phyloP scores from a whole-genome alignment of 2,329 filamentous ascomycete genomes.

The Fusarium duplospermum region DNA sequence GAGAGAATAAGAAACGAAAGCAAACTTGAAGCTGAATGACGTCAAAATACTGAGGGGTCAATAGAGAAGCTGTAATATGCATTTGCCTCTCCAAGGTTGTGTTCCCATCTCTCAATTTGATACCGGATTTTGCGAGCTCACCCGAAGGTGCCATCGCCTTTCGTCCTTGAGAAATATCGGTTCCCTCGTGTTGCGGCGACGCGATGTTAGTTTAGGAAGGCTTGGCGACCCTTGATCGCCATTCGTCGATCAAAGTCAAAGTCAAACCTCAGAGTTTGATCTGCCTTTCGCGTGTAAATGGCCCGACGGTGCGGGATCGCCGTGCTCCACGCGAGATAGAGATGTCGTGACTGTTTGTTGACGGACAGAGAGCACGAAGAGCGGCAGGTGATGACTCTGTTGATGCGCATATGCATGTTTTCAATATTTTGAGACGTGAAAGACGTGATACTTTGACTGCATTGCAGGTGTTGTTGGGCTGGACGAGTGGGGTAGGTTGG shows the following conservation, averaged over 20 bases:
- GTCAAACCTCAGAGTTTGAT: constrained; percentile 12
- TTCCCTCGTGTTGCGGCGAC: constrained; percentile 1
- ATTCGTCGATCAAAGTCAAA: constrained; percentile 26
- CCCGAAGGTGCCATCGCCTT: background rate
- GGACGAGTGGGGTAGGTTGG: background rate
- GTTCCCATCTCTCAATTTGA: background rate
- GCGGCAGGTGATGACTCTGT: background rate
- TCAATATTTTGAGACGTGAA: constrained; percentile 1
- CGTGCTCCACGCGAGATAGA: constrained; percentile 18
- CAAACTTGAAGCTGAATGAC: constrained; percentile 2
- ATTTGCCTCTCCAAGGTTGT: background rate
- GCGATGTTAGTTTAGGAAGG: background rate
- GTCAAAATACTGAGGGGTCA: background rate
- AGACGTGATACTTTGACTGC: constrained; percentile 13
- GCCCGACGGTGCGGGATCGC: constrained; percentile 16
- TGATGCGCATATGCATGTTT: background rate
- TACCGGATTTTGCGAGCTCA: background rate
- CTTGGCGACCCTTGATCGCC: constrained; percentile 18
- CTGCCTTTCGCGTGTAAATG: constrained; percentile 12
- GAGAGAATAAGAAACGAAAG: background rate
- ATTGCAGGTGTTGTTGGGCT: background rate
- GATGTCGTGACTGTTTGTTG: background rate
- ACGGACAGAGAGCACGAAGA: constrained; percentile 7
- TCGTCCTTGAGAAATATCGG: background rate
- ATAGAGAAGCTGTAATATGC: background rate